Base-by-base conservation (phyloP, 208 protist species). In the Trypanosoma avium region DNA sequence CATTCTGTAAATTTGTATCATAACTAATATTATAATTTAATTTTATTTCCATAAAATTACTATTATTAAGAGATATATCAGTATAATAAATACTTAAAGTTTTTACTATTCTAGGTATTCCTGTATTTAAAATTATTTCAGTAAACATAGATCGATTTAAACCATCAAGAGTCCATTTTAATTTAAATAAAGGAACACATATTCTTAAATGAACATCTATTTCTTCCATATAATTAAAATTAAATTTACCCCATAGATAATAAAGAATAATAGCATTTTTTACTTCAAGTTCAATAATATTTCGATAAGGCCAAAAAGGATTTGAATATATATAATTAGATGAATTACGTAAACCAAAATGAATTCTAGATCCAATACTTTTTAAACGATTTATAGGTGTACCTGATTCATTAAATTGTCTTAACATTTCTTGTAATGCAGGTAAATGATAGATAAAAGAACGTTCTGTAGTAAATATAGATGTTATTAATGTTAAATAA, bases 361-460 rank as follows among this genome's bases (percentile, higher is more conserved):
- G 47, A 10, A 66, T 21, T 22, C 60, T 55, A 49, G 60, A 66
- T 22, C 60, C 60, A 24, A 66, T 56, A 48, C 60, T 66, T 32
- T 42, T 66, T 17, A 66, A 48, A 10, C 60, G 46, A 55, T 66
- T 48, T 29, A 66, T n/a, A 22, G 48, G 21, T 32, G 60, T 48
- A 19, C 33, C 46, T 24, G 30, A 7, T 33, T 24, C 3, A 57
- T 57, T 66, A 48, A 66, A 66, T 32, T 66, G 60, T 19, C 33
- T 30, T 35, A 66, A 6, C 9, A 29, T 57, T 48, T 56, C 60
- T 35, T 66, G 47, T 26, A 66, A 26, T 57, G 36, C 60, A 48
- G 60, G 48, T 19, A 66, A 48, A 36, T 66, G 19, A 22, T 17
- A 19, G 12, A 48, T 57, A 57, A 66, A 66, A 42, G 8, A 55